Evolutionary conservation across 257 asterid genomes (phyloP), one percentile per base, ranked within the genome.

Genomic region (Ilex asprella): DNA sequence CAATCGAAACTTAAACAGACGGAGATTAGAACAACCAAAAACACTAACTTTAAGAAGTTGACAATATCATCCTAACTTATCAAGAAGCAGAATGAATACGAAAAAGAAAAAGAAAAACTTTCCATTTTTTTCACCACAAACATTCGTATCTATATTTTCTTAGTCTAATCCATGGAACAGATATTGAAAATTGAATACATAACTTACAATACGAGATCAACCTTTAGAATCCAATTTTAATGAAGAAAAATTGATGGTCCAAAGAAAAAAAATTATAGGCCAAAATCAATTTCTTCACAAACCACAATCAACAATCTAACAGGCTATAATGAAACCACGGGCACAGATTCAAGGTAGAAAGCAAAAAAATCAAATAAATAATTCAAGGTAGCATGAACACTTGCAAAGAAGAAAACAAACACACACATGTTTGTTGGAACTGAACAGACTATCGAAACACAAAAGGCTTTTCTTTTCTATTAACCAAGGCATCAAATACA

Each of bases 381-480:
- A 53, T 59, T 71, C 6, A 44, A 41, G 35, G n/a, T 51, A 30
- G 46, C 75, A 15, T 56, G 62, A 65, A 61, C 70, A 55, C 70
- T 53, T 31, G n/a, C 60, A 15, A 65, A 43, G 56, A 69, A 16
- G 67, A 67, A 31, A 71, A 67, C 60, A 60, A 62, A 27, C 60
- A 60, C 68, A n/a, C 39, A 58, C 39, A 54, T 46, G 52, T 39
- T 41, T 41, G 11, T 56, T 30, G 43, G 44, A 58, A 58, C 66
- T 55, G 60, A 68, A 65, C 13, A 70, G 29, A 63, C 11, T 29
- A 63, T 51, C 61, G 39, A 43, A 52, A 30, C 60, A 59, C 57
- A 70, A 30, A 71, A 61, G 58, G 67, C 68, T 74, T 72, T 58
- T 74, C 75, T 74, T 78, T 63, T 15, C 32, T 58, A 31, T 15